Percentiles rank a stretch among this genome's conserved stretches.
Evolutionary conservation across 1,284 basidiomycete genomes (phyloP).

Genomic region (Ceratobasidium sp.): DNA sequence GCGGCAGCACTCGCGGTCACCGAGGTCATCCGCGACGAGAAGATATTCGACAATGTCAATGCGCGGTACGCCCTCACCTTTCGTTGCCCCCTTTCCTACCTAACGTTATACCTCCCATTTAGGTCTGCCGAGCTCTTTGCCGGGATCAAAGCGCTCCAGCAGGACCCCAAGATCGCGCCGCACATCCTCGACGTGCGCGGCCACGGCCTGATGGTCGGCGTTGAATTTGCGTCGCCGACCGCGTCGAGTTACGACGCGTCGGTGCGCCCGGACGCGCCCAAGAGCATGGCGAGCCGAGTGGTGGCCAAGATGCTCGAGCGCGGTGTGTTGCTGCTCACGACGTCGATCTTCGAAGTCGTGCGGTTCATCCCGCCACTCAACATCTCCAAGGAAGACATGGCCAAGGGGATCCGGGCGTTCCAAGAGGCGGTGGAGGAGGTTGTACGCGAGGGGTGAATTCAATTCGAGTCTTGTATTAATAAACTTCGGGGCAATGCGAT

Average conservation of each 20-base stretch:
- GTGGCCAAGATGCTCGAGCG: constrained; percentile 82
- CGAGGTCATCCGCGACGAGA: constrained; percentile 78
- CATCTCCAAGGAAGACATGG: constrained; percentile 67
- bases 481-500: neutral
- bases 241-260: constrained; percentile 58
- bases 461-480: neutral
- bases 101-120: constrained; percentile 42
- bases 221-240: constrained; percentile 75
- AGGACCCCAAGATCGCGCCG: constrained; percentile 60
- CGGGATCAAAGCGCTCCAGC: constrained; percentile 63
- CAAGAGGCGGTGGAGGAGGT: constrained; percentile 67
- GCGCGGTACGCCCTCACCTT: constrained; percentile 60
- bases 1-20: constrained; percentile 84
- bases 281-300: constrained; percentile 74
- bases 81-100: constrained; percentile 1
- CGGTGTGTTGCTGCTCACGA: constrained; percentile 80
- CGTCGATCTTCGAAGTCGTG: constrained; percentile 78
- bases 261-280: constrained; percentile 58
- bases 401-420: constrained; percentile 66
- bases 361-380: constrained; percentile 80
- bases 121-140: constrained; percentile 77
- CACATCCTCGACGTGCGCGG: constrained; percentile 80
- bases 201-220: constrained; percentile 77
- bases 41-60: constrained; percentile 78
- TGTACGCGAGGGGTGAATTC: constrained; percentile 58